Conservation (phyloP, 1,139 yeast genomes). For the Yamadazyma kanchanaburiensis region DNA sequence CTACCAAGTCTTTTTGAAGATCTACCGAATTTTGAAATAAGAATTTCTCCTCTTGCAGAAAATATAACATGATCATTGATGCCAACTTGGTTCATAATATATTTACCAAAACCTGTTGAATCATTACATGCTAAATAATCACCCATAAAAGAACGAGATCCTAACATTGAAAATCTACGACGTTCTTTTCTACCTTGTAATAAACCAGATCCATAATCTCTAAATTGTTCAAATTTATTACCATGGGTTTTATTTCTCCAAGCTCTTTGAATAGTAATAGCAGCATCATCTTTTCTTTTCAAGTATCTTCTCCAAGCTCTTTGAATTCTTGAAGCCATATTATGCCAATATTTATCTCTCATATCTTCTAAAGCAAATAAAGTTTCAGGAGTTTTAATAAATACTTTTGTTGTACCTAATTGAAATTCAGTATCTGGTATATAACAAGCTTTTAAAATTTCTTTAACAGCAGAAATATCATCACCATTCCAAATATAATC, state of each 20-base stretch:
- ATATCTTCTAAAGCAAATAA: constrained; percentile 91
- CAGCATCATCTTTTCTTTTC: constrained; percentile 83
- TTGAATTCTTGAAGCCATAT: constrained; percentile 97
- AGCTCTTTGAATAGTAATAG: constrained; percentile 76
- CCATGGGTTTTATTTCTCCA: constrained; percentile 84
- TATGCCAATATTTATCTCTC: constrained; percentile 98
- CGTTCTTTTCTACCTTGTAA: constrained; percentile 82
- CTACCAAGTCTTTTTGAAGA: constrained; percentile 80
- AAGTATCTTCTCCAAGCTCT: constrained; percentile 91
- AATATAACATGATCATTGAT: constrained; percentile 70
- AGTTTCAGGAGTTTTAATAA: constrained; percentile 96
- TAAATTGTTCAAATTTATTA: constrained; percentile 73
- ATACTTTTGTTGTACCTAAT: constrained; percentile 91
- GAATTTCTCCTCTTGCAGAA: constrained; percentile 76
- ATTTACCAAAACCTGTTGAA: constrained; percentile 66
- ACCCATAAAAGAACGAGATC: constrained; percentile 90
- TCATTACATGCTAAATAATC: constrained; percentile 89
- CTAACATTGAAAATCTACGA: constrained; percentile 81
- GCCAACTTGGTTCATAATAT: constrained; percentile 63
- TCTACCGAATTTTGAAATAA: constrained; percentile 87
- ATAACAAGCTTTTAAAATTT: constrained; percentile 74
- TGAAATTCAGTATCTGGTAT: constrained; percentile 84
- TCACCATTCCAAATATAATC: constrained; percentile 96
- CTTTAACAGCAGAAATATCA: constrained; percentile 72
- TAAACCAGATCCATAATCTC: constrained; percentile 77